phyloP scores from a whole-genome alignment of 164 flowering plant species.

The Dillenia turbinata region DNA sequence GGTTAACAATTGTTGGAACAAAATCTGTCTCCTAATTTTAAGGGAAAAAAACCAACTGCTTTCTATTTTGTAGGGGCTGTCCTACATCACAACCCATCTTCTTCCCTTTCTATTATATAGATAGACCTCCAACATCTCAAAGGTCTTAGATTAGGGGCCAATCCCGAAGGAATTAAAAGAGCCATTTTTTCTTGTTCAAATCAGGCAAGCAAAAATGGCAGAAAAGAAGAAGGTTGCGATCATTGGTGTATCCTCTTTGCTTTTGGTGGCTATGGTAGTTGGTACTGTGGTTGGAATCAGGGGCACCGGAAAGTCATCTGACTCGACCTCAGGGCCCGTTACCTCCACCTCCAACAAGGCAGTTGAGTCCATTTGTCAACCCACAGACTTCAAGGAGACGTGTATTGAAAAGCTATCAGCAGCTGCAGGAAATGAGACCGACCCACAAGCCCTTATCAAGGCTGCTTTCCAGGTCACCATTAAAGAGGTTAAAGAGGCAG shows the following conservation, averaged over 20 bases:
- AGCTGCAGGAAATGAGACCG: conserved; percentile 24
- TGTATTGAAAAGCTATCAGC: conserved; percentile 34
- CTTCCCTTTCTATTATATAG: too few relatives aligned
- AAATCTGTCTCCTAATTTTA: too few relatives aligned
- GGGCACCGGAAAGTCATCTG: background rate
- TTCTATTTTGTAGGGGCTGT: too few relatives aligned
- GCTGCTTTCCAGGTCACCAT: conserved; percentile 30
- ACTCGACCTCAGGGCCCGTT: too few relatives aligned
- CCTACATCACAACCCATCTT: too few relatives aligned
- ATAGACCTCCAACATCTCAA: too few relatives aligned
- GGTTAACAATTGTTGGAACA: too few relatives aligned
- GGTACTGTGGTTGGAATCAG: conserved; percentile 28
- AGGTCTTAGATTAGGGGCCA: too few relatives aligned
- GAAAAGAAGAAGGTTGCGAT: conserved; percentile 28
- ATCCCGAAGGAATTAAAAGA: too few relatives aligned
- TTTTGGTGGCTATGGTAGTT: conserved; percentile 47
- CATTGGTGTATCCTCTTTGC: conserved; percentile 28
- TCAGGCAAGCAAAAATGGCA: conserved; percentile 6
- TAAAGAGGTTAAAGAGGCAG: conserved; percentile 21
- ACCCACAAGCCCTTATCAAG: conserved; percentile 43
- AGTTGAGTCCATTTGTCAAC: conserved; percentile 32
- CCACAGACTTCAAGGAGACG: conserved; percentile 37
- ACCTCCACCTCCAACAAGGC: conserved; percentile 30
- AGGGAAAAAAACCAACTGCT: too few relatives aligned
- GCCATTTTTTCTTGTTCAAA: background rate